Base-by-base conservation (phyloP, 495 filamentous ascomycete species). In the Corynascus novoguineensis region DNA sequence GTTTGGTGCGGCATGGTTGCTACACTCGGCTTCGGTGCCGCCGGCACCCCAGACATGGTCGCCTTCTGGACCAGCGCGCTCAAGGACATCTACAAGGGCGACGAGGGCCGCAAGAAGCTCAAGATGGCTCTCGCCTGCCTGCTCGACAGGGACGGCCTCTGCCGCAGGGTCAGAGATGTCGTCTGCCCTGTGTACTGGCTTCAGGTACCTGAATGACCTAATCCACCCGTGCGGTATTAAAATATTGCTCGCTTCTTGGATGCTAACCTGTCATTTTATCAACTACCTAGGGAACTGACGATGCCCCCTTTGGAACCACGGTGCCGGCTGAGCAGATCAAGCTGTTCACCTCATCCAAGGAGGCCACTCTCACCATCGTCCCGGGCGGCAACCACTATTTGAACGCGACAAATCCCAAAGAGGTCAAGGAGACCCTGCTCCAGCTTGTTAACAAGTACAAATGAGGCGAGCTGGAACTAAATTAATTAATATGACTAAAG, bases 101-200 rank as follows among this genome's bases (percentile, higher is more conserved):
- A 86, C 41, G 78, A 82, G 24, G 84, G 84, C 0, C 71, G 81
- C 17, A 67, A 64, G 46, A 77, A 78, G 59, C 63, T 79, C 12
- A 71, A 78, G 21, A 82, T 84, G 82, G 80, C 81, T 3, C 72
- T 74, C 0, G 76, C 79, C 55, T 81, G 79, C 53, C 63, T 87
- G 17, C 59, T 75, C n/a, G 80, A 83, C 53, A 64, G 84, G n/a
- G 84, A 84, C 59, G 78, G 80, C 14, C 68, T 87, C 50, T 72
- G 78, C 46, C 61, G 72, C 5, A 66, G 84, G 38, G 53, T 86
- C 11, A 64, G 70, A 11, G 79, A 86, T 68, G 67, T 86, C 17
- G 67, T 58, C 42, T 86, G 83, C 58, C 83, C 84, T 0, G 79
- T 86, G 3, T 67, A 78, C 34, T 87, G 83, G 84, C 55, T 86